These are phyloP conservation scores for Dendrocalamus sinicus DNA, from an alignment of 176 grass and related monocot genomes.

Conservation along the genomic window DNA sequence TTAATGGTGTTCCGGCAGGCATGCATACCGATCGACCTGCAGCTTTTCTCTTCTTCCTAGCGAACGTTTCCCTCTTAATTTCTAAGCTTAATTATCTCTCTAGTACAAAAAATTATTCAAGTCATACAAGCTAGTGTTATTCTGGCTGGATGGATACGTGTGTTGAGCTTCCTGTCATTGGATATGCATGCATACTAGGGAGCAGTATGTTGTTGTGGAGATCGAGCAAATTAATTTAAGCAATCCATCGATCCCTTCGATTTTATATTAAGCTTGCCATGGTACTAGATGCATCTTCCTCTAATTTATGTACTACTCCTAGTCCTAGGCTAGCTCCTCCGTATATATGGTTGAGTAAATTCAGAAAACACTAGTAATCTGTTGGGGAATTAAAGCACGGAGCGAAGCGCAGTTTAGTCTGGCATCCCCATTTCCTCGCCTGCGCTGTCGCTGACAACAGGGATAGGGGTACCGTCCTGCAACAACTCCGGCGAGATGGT, in stretches of 20 bases:
- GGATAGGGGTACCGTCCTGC: constrained; percentile 19
- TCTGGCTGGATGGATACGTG: not conserved
- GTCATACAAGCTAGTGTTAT: not conserved
- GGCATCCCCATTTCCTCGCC: not conserved
- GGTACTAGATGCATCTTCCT: not conserved
- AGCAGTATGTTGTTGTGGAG: not conserved
- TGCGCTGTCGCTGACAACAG: not conserved
- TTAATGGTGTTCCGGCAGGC: not conserved
- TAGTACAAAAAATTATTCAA: not conserved
- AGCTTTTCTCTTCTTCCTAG: not conserved
- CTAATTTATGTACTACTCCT: no score
- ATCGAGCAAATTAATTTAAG: not conserved
- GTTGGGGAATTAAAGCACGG: not conserved
- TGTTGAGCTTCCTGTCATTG: no score
- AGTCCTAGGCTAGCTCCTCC: no score
- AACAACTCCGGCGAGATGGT: constrained; percentile 12
- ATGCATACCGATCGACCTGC: not conserved
- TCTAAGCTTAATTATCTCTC: not conserved
- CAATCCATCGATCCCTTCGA: not conserved
- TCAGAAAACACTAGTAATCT: not conserved
- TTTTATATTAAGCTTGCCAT: no score
- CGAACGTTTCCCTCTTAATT: not conserved
- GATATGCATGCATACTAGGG: constrained; percentile 16
- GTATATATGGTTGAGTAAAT: no score
- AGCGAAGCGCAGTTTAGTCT: not conserved